These are phyloP conservation scores for Mucor saturninus DNA, from an alignment of 371 early-diverging fungal species.

Conservation along the genomic window DNA sequence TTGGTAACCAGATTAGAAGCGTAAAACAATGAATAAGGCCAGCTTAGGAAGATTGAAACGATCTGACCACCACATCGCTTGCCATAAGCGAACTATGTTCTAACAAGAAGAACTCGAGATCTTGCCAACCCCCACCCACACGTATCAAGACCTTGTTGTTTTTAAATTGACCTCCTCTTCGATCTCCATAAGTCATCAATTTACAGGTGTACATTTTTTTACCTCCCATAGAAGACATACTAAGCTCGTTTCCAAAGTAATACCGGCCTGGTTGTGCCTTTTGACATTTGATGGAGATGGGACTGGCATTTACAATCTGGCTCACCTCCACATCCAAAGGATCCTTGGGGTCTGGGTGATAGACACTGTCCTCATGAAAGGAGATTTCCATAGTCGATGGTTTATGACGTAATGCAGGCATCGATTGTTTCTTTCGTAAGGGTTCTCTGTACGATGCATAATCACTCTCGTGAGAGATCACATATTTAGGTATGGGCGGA, in stretches of 20 bases:
- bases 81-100: constrained; percentile 40
- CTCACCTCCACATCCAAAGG: constrained; percentile 65
- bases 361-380: constrained; percentile 24
- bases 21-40: no score
- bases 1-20: no score
- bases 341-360: constrained; percentile 52
- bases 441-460: constrained; percentile 7
- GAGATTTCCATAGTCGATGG: constrained; percentile 12
- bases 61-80: constrained; percentile 35
- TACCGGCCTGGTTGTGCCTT: constrained; percentile 54
- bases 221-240: constrained; percentile 46
- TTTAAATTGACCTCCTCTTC: constrained; percentile 24
- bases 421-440: constrained; percentile 38
- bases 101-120: constrained; percentile 63
- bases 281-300: constrained; percentile 54
- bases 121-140: constrained; percentile 75
- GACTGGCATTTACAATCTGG: constrained; percentile 58
- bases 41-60: constrained; percentile 4
- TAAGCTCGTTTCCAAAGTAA: constrained; percentile 63
- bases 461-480: background rate
- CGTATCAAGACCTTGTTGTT: constrained; percentile 66
- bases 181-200: constrained; percentile 49
- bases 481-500: constrained; percentile 29
- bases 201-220: constrained; percentile 56
- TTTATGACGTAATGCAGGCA: constrained; percentile 19